Conservation (phyloP, 371 early-diverging fungal genomes). For the Pancytospora epiphaga region DNA sequence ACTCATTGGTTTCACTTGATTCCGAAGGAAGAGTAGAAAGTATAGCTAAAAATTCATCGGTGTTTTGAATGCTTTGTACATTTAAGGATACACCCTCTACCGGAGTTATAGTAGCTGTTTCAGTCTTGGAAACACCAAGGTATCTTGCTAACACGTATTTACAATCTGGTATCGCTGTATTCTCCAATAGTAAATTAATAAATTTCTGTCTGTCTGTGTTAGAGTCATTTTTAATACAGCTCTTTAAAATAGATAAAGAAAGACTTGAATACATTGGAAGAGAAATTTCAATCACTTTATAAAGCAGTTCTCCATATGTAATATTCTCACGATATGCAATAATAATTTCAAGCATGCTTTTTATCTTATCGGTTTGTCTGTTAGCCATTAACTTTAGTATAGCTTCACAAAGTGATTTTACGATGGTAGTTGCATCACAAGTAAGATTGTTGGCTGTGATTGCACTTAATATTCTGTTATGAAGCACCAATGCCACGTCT, state of each 20-base stretch:
- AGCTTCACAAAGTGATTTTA: not conserved
- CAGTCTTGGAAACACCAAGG: not conserved
- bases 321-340: not conserved
- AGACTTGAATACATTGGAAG: not conserved
- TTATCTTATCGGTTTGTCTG: not conserved
- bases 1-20: not conserved
- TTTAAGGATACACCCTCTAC: not conserved
- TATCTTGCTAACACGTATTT: not conserved
- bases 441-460: not conserved
- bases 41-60: not conserved
- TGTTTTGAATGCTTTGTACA: not conserved
- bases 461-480: not conserved
- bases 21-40: not conserved
- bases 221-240: not conserved
- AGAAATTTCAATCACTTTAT: not conserved
- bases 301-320: not conserved
- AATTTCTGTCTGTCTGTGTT: not conserved
- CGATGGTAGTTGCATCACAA: not conserved
- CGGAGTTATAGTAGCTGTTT: too few relatives aligned
- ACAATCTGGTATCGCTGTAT: not conserved
- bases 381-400: not conserved
- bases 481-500: not conserved
- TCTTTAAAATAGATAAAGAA: not conserved
- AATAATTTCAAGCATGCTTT: not conserved
- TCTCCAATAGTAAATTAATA: not conserved